Base-by-base conservation (phyloP, 768 basidiomycete genomes). In the Tylopilus cervinicoccineus region DNA sequence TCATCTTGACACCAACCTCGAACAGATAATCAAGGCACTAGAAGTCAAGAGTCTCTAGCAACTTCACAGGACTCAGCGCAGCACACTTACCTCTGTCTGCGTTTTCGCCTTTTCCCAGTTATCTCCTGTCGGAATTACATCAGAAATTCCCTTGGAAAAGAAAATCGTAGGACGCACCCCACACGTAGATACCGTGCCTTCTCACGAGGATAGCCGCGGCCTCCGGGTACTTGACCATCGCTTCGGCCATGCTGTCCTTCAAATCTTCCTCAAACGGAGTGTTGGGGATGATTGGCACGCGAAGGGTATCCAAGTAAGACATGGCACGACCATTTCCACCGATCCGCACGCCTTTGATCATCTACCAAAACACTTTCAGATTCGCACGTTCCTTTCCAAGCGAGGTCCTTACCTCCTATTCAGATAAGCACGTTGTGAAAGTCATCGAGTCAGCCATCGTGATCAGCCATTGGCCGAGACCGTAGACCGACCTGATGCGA, bases 81-180 rank as follows among this genome's bases (percentile, higher is more conserved):
- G 8, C 12, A 16, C 16, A 31, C 44, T 43, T 34, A 83, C 86
- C 76, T 93, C 90, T 1, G 88, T 81, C 60, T 93, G 90, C 0
- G 88, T 88, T 69, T 93, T 93, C 9, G 90, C 89, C 62, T 87
- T 89, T 67, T 90, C 80, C 90, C 90, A 93, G 61, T 88, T 80
- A 39, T 73, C 62, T 17, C 77, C 80, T 82, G 49, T 36, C 40
- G n/a, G 47, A 40, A 17, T 37, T 4, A 44, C 34, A 55, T 63
- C 40, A 57, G 42, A 27, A 12, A 53, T 29, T 2, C 4, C 24
- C 5, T 6, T 6, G 36, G 12, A 14, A 29, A 16, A 39, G n/a
- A 23, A 48, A 8, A 23, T 13, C 5, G 23, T 22, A n/a, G 26
- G 5, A 57, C 73, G 50, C 46, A 86, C 89, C 89, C 89, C 89